Evolutionary conservation across 441 rosid genomes (phyloP).

Genomic region (Populus trichocarpa): DNA sequence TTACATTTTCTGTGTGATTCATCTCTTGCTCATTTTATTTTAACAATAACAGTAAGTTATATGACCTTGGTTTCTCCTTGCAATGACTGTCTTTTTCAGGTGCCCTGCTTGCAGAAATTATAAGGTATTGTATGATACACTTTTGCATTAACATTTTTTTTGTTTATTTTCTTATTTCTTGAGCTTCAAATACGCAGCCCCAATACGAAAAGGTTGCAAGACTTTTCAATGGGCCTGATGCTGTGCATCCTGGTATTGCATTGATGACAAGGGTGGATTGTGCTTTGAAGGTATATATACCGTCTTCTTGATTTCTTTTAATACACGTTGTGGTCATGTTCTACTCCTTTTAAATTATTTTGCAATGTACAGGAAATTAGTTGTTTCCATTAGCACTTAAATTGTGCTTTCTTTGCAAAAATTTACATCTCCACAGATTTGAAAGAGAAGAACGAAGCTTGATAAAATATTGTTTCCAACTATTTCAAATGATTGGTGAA

Average conservation of each 20-base stretch:
- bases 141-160: background rate
- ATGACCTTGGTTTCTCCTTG: slow-evolving; percentile 22
- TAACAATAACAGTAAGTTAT: slow-evolving; percentile 12
- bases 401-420: slow-evolving; percentile 4
- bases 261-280: slow-evolving; percentile 94
- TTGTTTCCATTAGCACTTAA: background rate
- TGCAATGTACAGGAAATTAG: background rate
- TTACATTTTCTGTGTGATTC: background rate
- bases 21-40: background rate
- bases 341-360: background rate
- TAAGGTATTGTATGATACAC: slow-evolving; percentile 48
- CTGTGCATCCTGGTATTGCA: slow-evolving; percentile 81
- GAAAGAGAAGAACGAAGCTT: background rate
- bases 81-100: slow-evolving; percentile 44
- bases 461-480: background rate
- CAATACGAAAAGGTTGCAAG: slow-evolving; percentile 94
- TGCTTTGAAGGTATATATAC: slow-evolving; percentile 60
- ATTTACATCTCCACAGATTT: background rate
- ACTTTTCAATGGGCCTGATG: slow-evolving; percentile 89
- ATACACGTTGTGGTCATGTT: background rate
- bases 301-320: slow-evolving; percentile 14
- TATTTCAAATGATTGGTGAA: background rate
- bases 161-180: slow-evolving; percentile 20
- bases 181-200: slow-evolving; percentile 51
- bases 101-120: slow-evolving; percentile 98